Evolutionary conservation across 2,329 filamentous ascomycete genomes (phyloP), one percentile per base, ranked within the genome.

Genomic region (Fusarium sp.): DNA sequence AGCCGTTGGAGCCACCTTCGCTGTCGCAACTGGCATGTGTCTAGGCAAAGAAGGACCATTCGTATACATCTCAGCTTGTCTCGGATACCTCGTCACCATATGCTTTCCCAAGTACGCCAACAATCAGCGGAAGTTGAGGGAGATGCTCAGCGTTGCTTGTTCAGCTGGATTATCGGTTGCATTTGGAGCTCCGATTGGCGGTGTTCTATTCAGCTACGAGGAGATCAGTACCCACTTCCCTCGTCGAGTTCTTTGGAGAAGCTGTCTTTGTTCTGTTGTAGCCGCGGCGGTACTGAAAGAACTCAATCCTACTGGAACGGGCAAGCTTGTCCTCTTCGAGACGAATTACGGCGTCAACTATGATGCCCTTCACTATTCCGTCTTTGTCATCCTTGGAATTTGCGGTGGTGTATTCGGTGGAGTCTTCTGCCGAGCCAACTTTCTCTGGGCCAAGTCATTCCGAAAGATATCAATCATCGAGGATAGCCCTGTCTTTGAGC

Each of bases 211-310:
- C 43, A 71, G 68, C 38, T 71, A 65, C 5, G 68, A 71, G 20
- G 68, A 71, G 13, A 71, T 70, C 20, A 71, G 68, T 57, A 71
- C 68, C 3, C 70, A 70, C 13, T 71, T 71, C 16, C 68, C 68
- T 0, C 62, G 66, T 3, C 34, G 57, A 1, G 63, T 70, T 0
- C 68, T 71, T 2, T 70, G 66, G 66, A 15, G 59, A 7, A 64
- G 59, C 1, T 69, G 66, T 11, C 58, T 71, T 7, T 71, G 66
- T 13, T 71, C 68, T 0, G 46, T 71, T 2, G 62, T 71, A 0
- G 68, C 68, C 3, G 67, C 68, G 0, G 66, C 66, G 1, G 59
- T 70, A 6, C 59, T 71, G 12, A 71, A 71, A 6, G 43, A 58
- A 15, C 47, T 71, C 4, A 70, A 71, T 2, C 66, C 68, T 3